These are phyloP conservation scores for Venturia aucupariae DNA, from an alignment of 2,329 filamentous ascomycete genomes.

Conservation along the genomic window DNA sequence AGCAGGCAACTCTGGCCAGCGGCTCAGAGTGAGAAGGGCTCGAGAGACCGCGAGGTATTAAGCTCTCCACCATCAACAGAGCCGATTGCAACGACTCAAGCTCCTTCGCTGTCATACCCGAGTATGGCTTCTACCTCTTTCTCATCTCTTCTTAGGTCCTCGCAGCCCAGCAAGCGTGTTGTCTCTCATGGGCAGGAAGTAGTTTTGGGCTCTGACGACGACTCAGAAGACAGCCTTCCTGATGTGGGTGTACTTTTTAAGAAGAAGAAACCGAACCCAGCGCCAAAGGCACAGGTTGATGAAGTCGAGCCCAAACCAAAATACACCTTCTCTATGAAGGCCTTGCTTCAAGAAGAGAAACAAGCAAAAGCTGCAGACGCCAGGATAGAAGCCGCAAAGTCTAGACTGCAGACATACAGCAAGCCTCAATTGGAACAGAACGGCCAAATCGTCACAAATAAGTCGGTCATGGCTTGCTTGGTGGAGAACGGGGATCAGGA, in stretches of 20 bases:
- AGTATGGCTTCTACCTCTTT: background rate
- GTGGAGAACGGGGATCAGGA: conserved; percentile 20
- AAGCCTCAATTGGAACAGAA: background rate
- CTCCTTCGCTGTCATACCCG: background rate
- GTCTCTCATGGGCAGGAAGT: conserved; percentile 43
- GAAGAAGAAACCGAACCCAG: conserved; percentile 22
- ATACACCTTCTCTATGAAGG: conserved; percentile 54
- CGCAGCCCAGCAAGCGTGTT: conserved; percentile 24
- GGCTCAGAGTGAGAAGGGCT: background rate
- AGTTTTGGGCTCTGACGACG: conserved; percentile 37
- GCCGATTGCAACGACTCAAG: background rate
- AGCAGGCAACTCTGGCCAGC: background rate
- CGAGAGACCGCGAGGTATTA: background rate
- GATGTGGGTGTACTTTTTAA: conserved; percentile 24
- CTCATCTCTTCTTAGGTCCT: conserved; percentile 23
- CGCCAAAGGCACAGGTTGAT: conserved; percentile 25
- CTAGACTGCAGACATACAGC: background rate
- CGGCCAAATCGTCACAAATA: background rate
- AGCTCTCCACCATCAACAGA: background rate
- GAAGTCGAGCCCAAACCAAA: conserved; percentile 28
- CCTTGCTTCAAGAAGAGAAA: conserved; percentile 36
- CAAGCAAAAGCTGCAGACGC: conserved; percentile 9
- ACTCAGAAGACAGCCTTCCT: conserved; percentile 24
- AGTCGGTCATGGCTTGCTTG: conserved; percentile 2
- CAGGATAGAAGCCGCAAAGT: conserved; percentile 8